Evolutionary conservation across 768 basidiomycete genomes (phyloP), one percentile per base, ranked within the genome.

Genomic region (Cyclocybe cylindracea): DNA sequence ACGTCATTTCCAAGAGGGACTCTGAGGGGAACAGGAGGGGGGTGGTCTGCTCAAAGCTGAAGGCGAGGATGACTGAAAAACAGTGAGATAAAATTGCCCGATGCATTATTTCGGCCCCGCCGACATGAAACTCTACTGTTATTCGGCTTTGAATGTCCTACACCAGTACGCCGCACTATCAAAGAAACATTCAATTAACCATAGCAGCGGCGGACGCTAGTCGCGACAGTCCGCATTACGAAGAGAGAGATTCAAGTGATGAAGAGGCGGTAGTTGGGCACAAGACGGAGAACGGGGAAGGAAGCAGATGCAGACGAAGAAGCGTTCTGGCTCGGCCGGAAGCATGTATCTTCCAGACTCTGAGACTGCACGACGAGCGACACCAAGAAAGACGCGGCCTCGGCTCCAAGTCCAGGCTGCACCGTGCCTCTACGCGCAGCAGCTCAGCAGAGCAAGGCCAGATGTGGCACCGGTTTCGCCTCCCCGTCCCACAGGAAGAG

Each of bases 401-500:
- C 39, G 50, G 43, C 10, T 46, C 56, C 2, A 62, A 46, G 40
- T 46, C 51, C 59, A 61, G 34, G 37, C 29, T 19, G 64, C 64
- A 37, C 70, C 73, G 2, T 59, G 71, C 46, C 66, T 72, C 51
- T 80, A 65, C 64, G 52, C 74, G 61, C 16, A 69, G 69, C 62
- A 66, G 62, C 46, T 4, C 56, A 56, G 40, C 40, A 33, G 19
- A 65, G 67, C 36, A 57, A 37, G 34, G 34, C 43, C n/a, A 2
- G 64, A 61, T 46, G 69, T 70, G 51, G 76, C 77, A 38, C 79
- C 82, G 1, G 77, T 84, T 14, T 87, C 85, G 0, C 87, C 87
- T 1, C 86, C 4, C 85, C 85, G 1, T 88, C 86, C 2, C 72
- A 83, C 57, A 74, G 84, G 11, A 78, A 77, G 53, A 52, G n/a